Conservation (phyloP, 805 yeast genomes). For the Starmerella stellata region DNA sequence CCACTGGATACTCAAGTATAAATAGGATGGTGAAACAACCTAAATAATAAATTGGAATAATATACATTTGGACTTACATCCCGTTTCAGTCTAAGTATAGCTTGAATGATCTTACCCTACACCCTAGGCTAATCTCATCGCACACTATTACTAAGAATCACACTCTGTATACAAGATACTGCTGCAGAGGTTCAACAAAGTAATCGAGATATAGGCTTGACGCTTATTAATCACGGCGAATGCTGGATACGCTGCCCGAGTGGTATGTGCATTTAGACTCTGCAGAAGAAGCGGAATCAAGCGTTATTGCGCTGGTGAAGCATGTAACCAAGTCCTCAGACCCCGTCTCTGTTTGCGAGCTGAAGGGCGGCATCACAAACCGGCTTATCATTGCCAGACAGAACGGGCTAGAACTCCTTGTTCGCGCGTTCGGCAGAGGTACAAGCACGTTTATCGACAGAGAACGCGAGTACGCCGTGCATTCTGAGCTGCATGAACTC, state of each 20-base stretch:
- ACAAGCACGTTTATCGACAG: slow-evolving; percentile 56
- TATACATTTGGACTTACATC: no score
- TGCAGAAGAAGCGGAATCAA: slow-evolving; percentile 1
- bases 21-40: no score
- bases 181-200: no score
- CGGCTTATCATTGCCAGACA: slow-evolving; percentile 20
- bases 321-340: slow-evolving; percentile 2
- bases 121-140: no score
- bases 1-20: no score
- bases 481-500: slow-evolving; percentile 39
- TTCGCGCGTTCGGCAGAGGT: slow-evolving; percentile 59
- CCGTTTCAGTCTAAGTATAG: no score
- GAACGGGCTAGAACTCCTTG: slow-evolving; percentile 23
- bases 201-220: background rate
- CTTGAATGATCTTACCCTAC: no score
- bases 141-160: no score
- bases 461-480: slow-evolving; percentile 56
- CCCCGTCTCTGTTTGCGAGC: slow-evolving; percentile 14
- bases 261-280: slow-evolving; percentile 3
- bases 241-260: slow-evolving; percentile 8
- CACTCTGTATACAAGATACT: no score
- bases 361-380: slow-evolving; percentile 27
- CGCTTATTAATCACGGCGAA: slow-evolving; percentile 1
- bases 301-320: slow-evolving; percentile 6
- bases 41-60: no score